Conservation (phyloP, 176 grass and related monocot genomes). For the Metroxylon sagu region DNA sequence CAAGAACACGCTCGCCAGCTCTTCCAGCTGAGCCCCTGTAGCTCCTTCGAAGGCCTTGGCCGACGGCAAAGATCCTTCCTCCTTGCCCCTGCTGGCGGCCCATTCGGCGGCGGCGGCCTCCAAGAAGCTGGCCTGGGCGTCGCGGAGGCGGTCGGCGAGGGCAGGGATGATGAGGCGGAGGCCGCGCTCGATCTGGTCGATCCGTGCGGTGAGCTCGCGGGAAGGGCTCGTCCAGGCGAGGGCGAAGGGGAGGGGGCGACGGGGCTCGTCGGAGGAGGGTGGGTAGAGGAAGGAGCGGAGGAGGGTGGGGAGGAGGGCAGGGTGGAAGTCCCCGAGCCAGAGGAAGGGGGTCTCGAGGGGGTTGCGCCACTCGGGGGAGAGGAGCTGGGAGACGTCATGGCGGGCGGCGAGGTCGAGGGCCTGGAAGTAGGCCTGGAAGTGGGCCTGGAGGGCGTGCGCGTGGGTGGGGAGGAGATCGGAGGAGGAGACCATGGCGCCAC, state of each 20-base stretch:
- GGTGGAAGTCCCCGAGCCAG: constrained; percentile 57
- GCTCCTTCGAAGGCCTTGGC: neutral
- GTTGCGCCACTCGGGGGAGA: constrained; percentile 41
- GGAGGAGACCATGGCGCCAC: constrained; percentile 13
- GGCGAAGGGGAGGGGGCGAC: constrained; percentile 21
- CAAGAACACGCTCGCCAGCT: constrained; percentile 30
- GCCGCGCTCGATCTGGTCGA: constrained; percentile 50
- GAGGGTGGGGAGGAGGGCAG: constrained; percentile 38
- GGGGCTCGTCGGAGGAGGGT: constrained; percentile 30
- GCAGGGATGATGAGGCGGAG: constrained; percentile 40
- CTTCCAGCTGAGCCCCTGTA: constrained; percentile 10
- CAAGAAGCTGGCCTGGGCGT: constrained; percentile 33
- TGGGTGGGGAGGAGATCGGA: constrained; percentile 31
- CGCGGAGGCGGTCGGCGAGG: constrained; percentile 52
- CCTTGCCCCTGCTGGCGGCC: neutral
- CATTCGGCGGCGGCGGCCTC: constrained; percentile 20
- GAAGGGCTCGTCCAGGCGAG: neutral
- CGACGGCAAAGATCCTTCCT: too few species aligned
- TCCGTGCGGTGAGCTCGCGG: neutral
- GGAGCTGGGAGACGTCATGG: constrained; percentile 37
- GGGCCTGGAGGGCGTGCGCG: constrained; percentile 34
- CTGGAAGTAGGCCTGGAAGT: constrained; percentile 52
- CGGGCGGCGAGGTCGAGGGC: constrained; percentile 45
- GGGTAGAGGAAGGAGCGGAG: constrained; percentile 21
- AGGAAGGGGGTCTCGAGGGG: constrained; percentile 56